These are phyloP conservation scores for Vicia sativa DNA, from an alignment of 306 rosid species.

Conservation along the genomic window DNA sequence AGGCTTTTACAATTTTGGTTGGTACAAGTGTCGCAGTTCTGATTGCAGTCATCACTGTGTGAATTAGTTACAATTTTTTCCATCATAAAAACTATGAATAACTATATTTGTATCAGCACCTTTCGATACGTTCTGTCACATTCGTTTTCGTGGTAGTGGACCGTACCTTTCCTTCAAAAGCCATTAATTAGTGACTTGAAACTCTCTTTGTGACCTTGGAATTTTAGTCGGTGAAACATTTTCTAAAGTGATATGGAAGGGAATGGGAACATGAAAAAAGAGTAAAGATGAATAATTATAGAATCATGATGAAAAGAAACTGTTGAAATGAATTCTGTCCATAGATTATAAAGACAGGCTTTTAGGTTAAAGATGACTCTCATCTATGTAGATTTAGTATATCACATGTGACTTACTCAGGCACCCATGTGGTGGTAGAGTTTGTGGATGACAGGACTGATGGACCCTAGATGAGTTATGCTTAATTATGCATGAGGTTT, in stretches of 20 bases:
- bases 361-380: conserved; percentile 37
- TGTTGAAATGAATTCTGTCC: conserved; percentile 48
- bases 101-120: too few relatives aligned
- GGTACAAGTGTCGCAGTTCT: too few relatives aligned
- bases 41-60: too few relatives aligned
- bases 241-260: conserved; percentile 16
- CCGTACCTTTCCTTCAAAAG: neutral
- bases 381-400: conserved; percentile 37
- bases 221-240: conserved; percentile 5
- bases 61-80: too few relatives aligned
- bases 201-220: conserved; percentile 25
- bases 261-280: conserved; percentile 24
- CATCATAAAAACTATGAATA: too few relatives aligned
- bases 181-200: conserved; percentile 10
- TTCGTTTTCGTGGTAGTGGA: too few relatives aligned
- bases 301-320: conserved; percentile 30
- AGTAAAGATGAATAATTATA: conserved; percentile 17
- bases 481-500: conserved; percentile 32
- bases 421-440: conserved; percentile 51
- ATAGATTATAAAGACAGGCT: conserved; percentile 36
- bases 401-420: conserved; percentile 43
- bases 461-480: conserved; percentile 45
- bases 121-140: too few relatives aligned
- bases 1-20: too few relatives aligned
- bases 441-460: conserved; percentile 45